phyloP scores from a whole-genome alignment of 2,329 filamentous ascomycete species.

The Monilinia vaccinii-corymbosi region DNA sequence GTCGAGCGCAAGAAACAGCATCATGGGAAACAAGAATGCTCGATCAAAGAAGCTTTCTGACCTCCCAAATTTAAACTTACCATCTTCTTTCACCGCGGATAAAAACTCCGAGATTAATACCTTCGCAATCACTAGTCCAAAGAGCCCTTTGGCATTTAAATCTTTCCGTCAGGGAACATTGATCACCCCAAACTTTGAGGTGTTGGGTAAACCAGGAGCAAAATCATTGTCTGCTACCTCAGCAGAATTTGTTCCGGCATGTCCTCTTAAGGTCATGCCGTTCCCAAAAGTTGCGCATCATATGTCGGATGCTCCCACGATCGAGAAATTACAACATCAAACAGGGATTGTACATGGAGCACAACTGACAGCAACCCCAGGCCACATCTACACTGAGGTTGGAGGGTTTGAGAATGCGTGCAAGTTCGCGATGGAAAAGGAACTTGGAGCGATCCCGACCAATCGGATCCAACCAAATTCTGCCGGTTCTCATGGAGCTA shows the following conservation, averaged over 20 bases:
- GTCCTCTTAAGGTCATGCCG: background rate
- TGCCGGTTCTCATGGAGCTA: background rate
- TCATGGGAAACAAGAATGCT: conserved; percentile 9
- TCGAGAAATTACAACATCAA: background rate
- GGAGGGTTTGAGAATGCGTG: background rate
- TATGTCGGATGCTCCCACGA: background rate
- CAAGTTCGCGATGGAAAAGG: background rate
- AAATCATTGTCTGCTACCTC: conserved; percentile 9
- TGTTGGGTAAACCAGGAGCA: background rate
- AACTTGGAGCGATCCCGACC: background rate
- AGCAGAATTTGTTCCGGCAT: conserved; percentile 4
- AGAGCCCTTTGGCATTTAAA: conserved; percentile 2
- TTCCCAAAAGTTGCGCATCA: background rate
- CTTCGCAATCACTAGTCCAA: background rate
- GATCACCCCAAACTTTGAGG: conserved; percentile 3
- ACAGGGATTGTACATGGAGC: background rate
- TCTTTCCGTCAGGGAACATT: conserved; percentile 8
- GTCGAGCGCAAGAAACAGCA: background rate
- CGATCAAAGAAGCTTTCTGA: background rate
- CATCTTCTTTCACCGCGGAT: background rate
- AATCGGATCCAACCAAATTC: background rate
- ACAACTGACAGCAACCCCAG: background rate
- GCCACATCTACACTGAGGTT: background rate
- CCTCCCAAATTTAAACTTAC: background rate
- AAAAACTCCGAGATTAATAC: background rate